phyloP scores from a whole-genome alignment of 2,329 filamentous ascomycete species.

The Trichoderma pleuroti region DNA sequence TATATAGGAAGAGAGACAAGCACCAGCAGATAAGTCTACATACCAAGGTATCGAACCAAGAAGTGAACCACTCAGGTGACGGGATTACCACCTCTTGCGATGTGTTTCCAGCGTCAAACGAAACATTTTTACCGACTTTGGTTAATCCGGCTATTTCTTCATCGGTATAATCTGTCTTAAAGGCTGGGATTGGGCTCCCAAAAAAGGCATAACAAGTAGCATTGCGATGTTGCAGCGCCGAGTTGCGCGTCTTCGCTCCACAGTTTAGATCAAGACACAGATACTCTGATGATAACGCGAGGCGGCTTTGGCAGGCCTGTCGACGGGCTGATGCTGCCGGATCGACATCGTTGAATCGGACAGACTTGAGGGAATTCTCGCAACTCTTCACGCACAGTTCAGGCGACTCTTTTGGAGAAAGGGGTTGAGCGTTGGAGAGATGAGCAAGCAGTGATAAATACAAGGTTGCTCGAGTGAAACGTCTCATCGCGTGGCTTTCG shows the following conservation, averaged over 20 bases:
- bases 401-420: neutral
- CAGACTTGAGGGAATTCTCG: neutral
- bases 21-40: neutral
- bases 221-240: constrained; percentile 6
- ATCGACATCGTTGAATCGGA: neutral
- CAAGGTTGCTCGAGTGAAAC: neutral
- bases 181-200: neutral
- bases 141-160: constrained; percentile 32
- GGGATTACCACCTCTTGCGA: constrained; percentile 36
- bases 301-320: constrained; percentile 5
- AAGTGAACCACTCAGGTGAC: constrained; percentile 31
- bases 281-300: constrained; percentile 16
- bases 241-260: neutral
- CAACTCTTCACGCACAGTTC: neutral
- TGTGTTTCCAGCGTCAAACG: neutral
- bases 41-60: constrained; percentile 40
- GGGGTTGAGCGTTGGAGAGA: neutral
- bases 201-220: constrained; percentile 9
- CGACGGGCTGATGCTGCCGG: neutral
- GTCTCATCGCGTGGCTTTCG: neutral
- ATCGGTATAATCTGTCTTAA: constrained; percentile 30
- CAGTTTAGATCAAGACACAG: constrained; percentile 13
- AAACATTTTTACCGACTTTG: constrained; percentile 31
- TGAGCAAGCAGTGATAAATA: neutral
- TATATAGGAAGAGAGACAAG: neutral